Evolutionary conservation across 345 rosid species (phyloP).

Genomic region (Eucalyptus brandiana): DNA sequence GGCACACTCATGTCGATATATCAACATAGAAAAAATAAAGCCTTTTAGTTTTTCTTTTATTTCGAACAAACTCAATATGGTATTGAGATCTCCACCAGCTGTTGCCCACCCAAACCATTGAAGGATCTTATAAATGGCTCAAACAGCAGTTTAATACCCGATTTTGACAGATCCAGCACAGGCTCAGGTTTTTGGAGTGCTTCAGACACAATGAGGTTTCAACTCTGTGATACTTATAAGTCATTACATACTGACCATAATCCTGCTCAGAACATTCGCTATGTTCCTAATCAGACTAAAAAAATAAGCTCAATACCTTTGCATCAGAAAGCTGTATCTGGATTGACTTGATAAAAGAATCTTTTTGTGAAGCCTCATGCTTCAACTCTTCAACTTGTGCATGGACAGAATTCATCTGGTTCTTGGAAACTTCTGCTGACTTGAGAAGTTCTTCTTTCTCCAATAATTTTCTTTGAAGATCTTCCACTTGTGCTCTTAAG

Average conservation of each 20-base stretch:
- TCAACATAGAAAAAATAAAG: background rate
- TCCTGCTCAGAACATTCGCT: background rate
- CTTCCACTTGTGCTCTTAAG: conserved; percentile 66
- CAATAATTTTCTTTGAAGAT: conserved; percentile 47
- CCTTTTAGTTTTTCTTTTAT: background rate
- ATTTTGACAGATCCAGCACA: background rate
- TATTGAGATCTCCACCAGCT: background rate
- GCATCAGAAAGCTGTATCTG: conserved; percentile 78
- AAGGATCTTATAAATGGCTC: background rate
- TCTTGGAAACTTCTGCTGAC: conserved; percentile 42
- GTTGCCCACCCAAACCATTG: background rate
- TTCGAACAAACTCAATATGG: background rate
- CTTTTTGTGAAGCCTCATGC: conserved; percentile 51
- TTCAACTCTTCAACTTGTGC: conserved; percentile 48
- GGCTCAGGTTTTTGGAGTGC: background rate
- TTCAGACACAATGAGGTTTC: background rate
- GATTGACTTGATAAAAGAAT: conserved; percentile 48
- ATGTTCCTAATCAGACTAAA: background rate
- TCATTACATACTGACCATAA: background rate
- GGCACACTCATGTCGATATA: background rate
- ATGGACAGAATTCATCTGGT: conserved; percentile 33
- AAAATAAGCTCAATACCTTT: conserved; percentile 35
- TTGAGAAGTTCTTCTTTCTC: conserved; percentile 88
- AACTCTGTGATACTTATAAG: background rate
- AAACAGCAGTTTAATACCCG: background rate